These are phyloP conservation scores for Aureobasidium sp. DNA, from an alignment of 2,329 filamentous ascomycete species.

Conservation along the genomic window DNA sequence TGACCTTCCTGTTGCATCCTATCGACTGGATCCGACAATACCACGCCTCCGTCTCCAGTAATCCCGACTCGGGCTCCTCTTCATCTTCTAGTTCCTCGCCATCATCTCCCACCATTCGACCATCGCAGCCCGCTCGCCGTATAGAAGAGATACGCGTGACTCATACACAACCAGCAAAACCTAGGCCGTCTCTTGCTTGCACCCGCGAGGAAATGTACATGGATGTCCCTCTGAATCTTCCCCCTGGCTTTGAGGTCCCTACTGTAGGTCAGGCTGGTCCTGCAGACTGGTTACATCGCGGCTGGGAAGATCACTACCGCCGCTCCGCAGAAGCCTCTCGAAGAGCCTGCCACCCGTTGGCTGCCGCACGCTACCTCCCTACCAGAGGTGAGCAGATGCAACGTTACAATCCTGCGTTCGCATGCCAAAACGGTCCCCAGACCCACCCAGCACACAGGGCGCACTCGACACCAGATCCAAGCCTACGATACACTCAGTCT, in stretches of 20 bases:
- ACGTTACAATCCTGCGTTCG: neutral
- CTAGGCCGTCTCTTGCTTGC: neutral
- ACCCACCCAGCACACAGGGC: neutral
- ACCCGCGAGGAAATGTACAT: neutral
- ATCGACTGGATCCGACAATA: neutral
- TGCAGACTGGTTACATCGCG: neutral
- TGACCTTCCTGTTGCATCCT: neutral
- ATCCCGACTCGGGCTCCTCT: neutral
- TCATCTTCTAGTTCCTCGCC: neutral
- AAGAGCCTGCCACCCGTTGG: neutral
- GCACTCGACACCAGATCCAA: neutral
- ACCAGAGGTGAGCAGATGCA: neutral
- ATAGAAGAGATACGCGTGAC: neutral
- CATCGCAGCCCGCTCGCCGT: neutral
- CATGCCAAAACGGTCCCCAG: neutral
- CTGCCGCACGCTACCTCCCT: neutral
- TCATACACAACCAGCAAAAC: neutral
- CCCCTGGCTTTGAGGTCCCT: neutral
- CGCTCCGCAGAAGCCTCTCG: neutral
- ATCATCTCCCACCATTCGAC: neutral
- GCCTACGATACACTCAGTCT: too few species aligned
- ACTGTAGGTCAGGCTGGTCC: neutral
- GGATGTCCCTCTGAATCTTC: neutral
- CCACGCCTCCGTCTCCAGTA: neutral
- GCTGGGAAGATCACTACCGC: constrained; percentile 9